Conservation (phyloP, 2,329 filamentous ascomycete genomes). For the Botrytis squamosa region DNA sequence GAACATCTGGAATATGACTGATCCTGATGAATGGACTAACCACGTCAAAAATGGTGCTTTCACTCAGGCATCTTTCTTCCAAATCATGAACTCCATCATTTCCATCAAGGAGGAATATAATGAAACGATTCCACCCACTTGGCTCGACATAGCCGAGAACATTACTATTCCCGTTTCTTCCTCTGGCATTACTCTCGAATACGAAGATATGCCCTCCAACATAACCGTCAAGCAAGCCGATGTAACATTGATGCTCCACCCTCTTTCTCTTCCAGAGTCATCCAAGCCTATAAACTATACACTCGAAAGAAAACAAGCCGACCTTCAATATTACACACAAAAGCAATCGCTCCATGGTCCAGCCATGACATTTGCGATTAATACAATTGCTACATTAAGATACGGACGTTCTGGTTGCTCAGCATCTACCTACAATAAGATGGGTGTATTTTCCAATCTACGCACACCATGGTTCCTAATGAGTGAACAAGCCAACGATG, state of each 20-base stretch:
- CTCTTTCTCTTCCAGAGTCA: constrained; percentile 13
- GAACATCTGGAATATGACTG: constrained; percentile 60
- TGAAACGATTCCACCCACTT: constrained; percentile 50
- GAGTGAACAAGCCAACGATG: constrained; percentile 65
- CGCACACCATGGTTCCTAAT: constrained; percentile 69
- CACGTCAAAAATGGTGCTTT: constrained; percentile 57
- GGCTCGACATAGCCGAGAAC: constrained; percentile 53
- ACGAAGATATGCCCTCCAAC: constrained; percentile 24
- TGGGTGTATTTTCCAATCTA: constrained; percentile 61
- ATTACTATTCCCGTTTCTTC: constrained; percentile 54
- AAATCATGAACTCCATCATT: constrained; percentile 47
- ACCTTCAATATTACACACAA: constrained; percentile 25
- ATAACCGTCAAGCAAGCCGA: constrained; percentile 30
- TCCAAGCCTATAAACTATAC: constrained; percentile 8
- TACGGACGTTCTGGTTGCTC: constrained; percentile 67
- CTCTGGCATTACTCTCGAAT: constrained; percentile 51
- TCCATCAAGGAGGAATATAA: constrained; percentile 22
- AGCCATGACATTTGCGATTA: constrained; percentile 72
- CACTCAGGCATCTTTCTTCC: constrained; percentile 47
- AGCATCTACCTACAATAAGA: constrained; percentile 64
- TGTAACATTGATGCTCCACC: constrained; percentile 24
- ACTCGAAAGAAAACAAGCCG: neutral
- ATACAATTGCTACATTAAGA: constrained; percentile 64
- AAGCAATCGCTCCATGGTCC: constrained; percentile 54
- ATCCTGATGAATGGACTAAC: constrained; percentile 47